Percentiles rank a stretch among this genome's conserved stretches.
phyloP scores from a whole-genome alignment of 176 grass and related monocot species.

The Lolium perenne region DNA sequence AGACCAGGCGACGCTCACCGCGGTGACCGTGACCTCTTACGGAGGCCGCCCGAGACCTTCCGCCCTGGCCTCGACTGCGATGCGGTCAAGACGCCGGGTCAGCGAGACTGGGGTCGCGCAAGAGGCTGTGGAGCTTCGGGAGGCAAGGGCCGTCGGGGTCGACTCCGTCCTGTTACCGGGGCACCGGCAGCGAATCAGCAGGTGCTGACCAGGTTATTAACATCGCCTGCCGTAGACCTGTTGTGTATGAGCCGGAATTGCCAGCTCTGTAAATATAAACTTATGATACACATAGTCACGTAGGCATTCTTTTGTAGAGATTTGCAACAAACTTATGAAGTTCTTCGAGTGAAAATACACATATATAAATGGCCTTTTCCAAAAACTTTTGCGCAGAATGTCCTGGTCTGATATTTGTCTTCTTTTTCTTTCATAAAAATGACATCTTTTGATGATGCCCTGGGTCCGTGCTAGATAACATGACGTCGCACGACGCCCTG shows the following conservation, averaged over 20 bases:
- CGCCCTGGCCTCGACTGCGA: constrained; percentile 25
- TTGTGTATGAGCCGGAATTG: background rate
- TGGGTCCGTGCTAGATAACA: no score
- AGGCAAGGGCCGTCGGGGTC: constrained; percentile 31
- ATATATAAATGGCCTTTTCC: no score
- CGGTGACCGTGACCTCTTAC: background rate
- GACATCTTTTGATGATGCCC: no score
- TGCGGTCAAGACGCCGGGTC: constrained; percentile 28
- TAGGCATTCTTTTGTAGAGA: background rate
- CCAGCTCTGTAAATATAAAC: background rate
- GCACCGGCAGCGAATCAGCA: background rate
- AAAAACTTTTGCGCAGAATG: no score
- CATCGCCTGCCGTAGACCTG: background rate
- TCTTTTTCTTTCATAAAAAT: no score
- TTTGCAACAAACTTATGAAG: constrained; percentile 62
- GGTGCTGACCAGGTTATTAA: background rate
- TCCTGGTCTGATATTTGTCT: no score
- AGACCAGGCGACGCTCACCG: background rate
- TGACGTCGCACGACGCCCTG: no score
- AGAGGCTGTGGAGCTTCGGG: constrained; percentile 52
- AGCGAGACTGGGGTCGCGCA: constrained; percentile 28
- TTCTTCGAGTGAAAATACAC: no score
- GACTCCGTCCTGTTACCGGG: background rate
- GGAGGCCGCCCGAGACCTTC: constrained; percentile 8
- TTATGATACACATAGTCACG: background rate